Evolutionary conservation across 2,329 filamentous ascomycete species (phyloP), one percentile per base, ranked within the genome.

Genomic region (Trichophyton schoenleinii): DNA sequence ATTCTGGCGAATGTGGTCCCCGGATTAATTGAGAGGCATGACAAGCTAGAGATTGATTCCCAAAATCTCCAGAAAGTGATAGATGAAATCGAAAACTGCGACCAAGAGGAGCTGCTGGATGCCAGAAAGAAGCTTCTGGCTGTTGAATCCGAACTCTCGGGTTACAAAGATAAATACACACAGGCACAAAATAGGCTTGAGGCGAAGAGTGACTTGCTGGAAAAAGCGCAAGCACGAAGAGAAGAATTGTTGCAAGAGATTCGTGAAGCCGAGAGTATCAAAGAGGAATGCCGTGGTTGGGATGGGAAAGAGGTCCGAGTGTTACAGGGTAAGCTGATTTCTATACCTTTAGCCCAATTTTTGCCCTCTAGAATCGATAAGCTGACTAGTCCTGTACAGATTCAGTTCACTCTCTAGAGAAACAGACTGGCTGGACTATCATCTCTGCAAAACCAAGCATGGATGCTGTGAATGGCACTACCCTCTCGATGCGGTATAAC

Each of bases 261-360:
- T 62, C 81, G 84, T 62, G 86, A 90, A 68, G 89, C 91, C 0
- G 91, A 96, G 72, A 86, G 85, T 65, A 80, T 95, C 28, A 83
- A 88, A 64, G 91, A 96, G 71, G 88, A 95, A 68, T 95, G 88
- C 71, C 85, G 91, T 60, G 91, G 92, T 44, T 96, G 91, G 87
- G 92, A 87, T 61, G 83, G 86, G 59, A 85, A 81, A 31, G 94
- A 97, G 74, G 89, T 97, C 65, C 82, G 82, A 65, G 77, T 79
- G 44, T 78, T 95, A n/a, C 91, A 91, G 81, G 82, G 88, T 89
- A 80, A 70, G 78, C 7, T 59, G 44, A 31, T 18, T 44, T 18
- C 6, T 20, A 25, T 60, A 9, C 34, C n/a, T 2, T n/a, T 25
- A 18, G 6, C 8, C 20, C 31, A 9, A 58, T 9, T 57, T 15